Base-by-base conservation (phyloP, 1,139 yeast genomes). In the Sugiyamaella japonica region DNA sequence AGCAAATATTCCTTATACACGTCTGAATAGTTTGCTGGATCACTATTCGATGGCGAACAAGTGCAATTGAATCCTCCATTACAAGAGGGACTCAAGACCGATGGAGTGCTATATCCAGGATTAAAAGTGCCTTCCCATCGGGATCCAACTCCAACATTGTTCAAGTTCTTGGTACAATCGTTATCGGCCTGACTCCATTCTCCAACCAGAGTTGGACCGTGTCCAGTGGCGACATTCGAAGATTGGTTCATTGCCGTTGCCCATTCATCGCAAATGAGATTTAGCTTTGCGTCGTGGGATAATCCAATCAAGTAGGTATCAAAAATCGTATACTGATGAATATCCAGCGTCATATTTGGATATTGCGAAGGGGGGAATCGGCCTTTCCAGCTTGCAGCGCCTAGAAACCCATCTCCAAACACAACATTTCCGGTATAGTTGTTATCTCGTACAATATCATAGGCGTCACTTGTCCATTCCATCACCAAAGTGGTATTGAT, bases 111-210 rank as follows among this genome's bases (percentile, higher is more conserved):
- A 48, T 48, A 58, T 7, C 63, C 65, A 9, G 67, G 67, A 46
- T 61, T 56, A 52, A 58, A 68, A 12, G 60, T 60, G 25, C 90
- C 95, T 47, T 86, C 89, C 77, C 82, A 89, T 65, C 97, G 80
- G 16, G 95, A 83, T 50, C 96, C 96, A 55, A 83, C 77, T n/a
- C 89, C 89, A 34, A 87, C 95, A 66, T 96, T 95, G 67, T 90
- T 90, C 56, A 90, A 72, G 90, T 95, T 89, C 58, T 75, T 75
- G 15, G 95, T 84, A 75, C 97, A 90, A 73, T 90, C 97, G n/a
- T 95, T 89, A 64, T 89, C 80, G 1, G 97, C 97, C 44, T 90
- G 96, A 41, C 90, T 79, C 85, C 89, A 90, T 74, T 90, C 97
- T 59, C 97, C 97, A 54, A 82, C 79, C 48, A 89, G 77, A 51